Conservation (phyloP, 495 filamentous ascomycete genomes). For the Aspergillus indologenus region DNA sequence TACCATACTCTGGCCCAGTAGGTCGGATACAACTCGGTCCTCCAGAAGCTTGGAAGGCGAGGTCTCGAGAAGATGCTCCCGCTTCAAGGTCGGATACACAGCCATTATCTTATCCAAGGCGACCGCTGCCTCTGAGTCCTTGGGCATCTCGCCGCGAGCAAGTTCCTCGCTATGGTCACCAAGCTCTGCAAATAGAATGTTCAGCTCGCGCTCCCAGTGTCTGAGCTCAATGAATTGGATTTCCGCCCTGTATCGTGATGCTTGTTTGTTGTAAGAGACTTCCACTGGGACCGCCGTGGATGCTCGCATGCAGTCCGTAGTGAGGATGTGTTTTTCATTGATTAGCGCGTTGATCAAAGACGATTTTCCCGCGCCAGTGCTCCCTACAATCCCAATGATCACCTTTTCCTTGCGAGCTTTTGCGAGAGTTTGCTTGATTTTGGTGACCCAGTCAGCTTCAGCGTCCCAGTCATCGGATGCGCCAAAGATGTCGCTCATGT, state of each 20-base stretch:
- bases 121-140: slow-evolving; percentile 52
- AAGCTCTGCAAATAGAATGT: slow-evolving; percentile 48
- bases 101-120: slow-evolving; percentile 63
- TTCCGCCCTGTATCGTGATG: slow-evolving; percentile 54
- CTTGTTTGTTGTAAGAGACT: slow-evolving; percentile 59
- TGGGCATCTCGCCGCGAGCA: slow-evolving; percentile 40
- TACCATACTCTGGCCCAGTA: slow-evolving; percentile 48
- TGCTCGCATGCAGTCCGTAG: slow-evolving; percentile 59
- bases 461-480: neutral
- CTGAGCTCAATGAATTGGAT: slow-evolving; percentile 57
- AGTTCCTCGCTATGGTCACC: slow-evolving; percentile 43
- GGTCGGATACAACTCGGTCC: slow-evolving; percentile 23
- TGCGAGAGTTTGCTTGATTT: neutral
- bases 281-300: slow-evolving; percentile 67
- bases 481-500: neutral
- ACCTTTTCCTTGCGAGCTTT: slow-evolving; percentile 36
- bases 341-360: slow-evolving; percentile 59
- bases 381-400: slow-evolving; percentile 57
- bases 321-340: slow-evolving; percentile 51
- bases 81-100: slow-evolving; percentile 58
- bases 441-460: slow-evolving; percentile 6
- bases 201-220: slow-evolving; percentile 59
- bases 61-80: slow-evolving; percentile 42
- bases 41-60: slow-evolving; percentile 32
- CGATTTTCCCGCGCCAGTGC: slow-evolving; percentile 58